Base-by-base conservation (phyloP, 2,329 filamentous ascomycete species). In the Arthrobotrys iridis region DNA sequence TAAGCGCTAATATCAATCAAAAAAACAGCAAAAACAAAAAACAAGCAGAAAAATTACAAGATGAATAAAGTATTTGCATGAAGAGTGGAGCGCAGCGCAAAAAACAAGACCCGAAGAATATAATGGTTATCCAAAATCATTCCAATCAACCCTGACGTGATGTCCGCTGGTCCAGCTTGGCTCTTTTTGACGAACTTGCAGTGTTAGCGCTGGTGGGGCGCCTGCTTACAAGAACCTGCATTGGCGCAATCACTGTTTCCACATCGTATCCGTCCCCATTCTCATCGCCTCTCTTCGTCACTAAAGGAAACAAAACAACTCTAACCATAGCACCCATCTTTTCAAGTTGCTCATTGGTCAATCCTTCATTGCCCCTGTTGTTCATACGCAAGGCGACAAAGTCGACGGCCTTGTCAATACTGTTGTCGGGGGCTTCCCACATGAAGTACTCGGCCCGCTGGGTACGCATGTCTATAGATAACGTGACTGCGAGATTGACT, bases 391-490 rank as follows among this genome's bases (percentile, higher is more conserved):
- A 98, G 80, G 97, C 88, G 30, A 91, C 88, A 0, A 94, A 91
- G 80, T 97, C 97, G 87, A 99, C 99, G 73, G 89, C 87, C 7
- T 98, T 92, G 67, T 93, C 94, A 64, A 92, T 91, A 13, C 90
- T 87, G 6, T 99, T 87, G 80, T 98, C 94, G 66, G 97, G 86
- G 3, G 95, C 95, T 26, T 95, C 94, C 15, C 98, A 89, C 94
- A 99, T 99, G 85, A 97, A 95, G 84, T 97, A 99, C 84, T 98
- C 95, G 37, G 95, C 93, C 73, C 93, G 89, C 82, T 99, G 95
- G 13, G 91, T 96, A 81, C 95, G 93, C 95, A 99, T 99, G 84
- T 97, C 93, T 78, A 99, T 89, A 0, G 93, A 93, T 8, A 99
- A 87, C 71, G 92, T 91, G 57, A 97, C 95, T 0, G 96, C 95